Evolutionary conservation across 2,329 filamentous ascomycete species (phyloP).

Genomic region (Lithohypha guttulata): DNA sequence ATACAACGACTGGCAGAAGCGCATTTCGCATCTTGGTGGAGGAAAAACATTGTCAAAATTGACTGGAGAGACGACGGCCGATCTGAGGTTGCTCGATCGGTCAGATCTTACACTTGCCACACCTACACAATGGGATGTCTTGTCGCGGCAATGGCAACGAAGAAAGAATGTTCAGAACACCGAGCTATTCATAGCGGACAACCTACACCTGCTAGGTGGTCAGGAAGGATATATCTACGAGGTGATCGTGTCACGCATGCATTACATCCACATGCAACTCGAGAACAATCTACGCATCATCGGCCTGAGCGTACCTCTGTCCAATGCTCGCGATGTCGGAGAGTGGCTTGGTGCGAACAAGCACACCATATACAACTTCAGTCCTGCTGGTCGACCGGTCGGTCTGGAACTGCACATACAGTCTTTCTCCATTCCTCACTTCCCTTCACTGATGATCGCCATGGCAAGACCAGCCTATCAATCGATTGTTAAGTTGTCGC

Average conservation of each 20-base stretch:
- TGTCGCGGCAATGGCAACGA: conserved; percentile 92
- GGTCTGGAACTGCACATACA: conserved; percentile 91
- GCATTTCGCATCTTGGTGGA: conserved; percentile 60
- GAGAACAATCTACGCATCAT: conserved; percentile 78
- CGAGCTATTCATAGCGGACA: conserved; percentile 85
- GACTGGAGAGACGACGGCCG: conserved; percentile 81
- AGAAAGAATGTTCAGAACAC: conserved; percentile 90
- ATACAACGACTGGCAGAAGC: conserved; percentile 72
- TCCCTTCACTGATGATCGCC: conserved; percentile 94
- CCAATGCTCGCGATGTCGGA: conserved; percentile 86
- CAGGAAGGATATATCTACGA: conserved; percentile 84
- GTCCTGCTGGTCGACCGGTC: conserved; percentile 76
- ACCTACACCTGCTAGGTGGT: conserved; percentile 85
- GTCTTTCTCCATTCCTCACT: conserved; percentile 90
- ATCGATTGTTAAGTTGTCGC: conserved; percentile 75
- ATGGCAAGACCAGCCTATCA: conserved; percentile 94
- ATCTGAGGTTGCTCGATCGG: conserved; percentile 76
- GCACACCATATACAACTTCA: conserved; percentile 98
- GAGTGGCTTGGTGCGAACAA: conserved; percentile 98
- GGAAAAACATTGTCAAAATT: conserved; percentile 88
- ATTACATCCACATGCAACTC: conserved; percentile 83
- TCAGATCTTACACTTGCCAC: conserved; percentile 88
- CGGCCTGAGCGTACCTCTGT: conserved; percentile 79
- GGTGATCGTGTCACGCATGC: conserved; percentile 94
- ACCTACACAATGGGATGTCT: conserved; percentile 86